phyloP scores from a whole-genome alignment of 352 stramenopile genomes.

The Phytophthora podocarpi region DNA sequence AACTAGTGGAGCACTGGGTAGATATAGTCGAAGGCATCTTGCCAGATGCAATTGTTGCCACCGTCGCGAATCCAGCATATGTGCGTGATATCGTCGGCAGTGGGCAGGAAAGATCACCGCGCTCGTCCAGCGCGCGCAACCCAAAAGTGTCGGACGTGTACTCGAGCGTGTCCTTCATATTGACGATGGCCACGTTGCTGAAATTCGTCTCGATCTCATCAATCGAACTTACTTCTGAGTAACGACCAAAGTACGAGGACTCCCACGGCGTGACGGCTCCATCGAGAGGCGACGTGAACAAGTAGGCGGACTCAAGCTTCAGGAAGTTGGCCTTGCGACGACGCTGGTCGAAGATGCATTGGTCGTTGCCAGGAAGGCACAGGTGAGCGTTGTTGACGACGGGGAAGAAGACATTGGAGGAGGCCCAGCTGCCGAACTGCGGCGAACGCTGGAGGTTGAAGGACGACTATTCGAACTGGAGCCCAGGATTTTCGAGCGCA shows the following conservation, averaged over 20 bases:
- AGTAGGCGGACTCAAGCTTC: slow-evolving; percentile 36
- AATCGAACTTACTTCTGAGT: slow-evolving; percentile 32
- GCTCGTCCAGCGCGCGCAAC: slow-evolving; percentile 31
- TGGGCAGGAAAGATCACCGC: slow-evolving; percentile 25
- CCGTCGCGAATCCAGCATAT: background rate
- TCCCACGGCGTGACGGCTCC: slow-evolving; percentile 43
- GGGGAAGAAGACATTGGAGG: slow-evolving; percentile 10
- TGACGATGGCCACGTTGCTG: slow-evolving; percentile 21
- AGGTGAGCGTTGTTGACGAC: slow-evolving; percentile 25
- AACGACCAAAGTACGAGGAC: slow-evolving; percentile 34
- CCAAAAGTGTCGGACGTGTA: slow-evolving; percentile 49
- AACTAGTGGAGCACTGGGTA: background rate
- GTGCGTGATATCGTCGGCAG: background rate
- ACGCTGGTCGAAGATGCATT: slow-evolving; percentile 12
- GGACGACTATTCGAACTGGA: slow-evolving; percentile 23
- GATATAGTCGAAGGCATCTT: background rate
- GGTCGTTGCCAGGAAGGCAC: background rate
- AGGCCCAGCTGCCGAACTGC: slow-evolving; percentile 5
- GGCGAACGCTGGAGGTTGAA: slow-evolving; percentile 14
- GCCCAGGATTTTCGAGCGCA: slow-evolving; percentile 1
- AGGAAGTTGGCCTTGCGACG: slow-evolving; percentile 38
- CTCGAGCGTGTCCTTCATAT: slow-evolving; percentile 40
- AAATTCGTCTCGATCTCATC: slow-evolving; percentile 23
- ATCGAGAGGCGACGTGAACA: slow-evolving; percentile 47
- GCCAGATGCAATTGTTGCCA: background rate